Evolutionary conservation across 1,139 yeast species (phyloP).

Genomic region (Geotrichum candidum): DNA sequence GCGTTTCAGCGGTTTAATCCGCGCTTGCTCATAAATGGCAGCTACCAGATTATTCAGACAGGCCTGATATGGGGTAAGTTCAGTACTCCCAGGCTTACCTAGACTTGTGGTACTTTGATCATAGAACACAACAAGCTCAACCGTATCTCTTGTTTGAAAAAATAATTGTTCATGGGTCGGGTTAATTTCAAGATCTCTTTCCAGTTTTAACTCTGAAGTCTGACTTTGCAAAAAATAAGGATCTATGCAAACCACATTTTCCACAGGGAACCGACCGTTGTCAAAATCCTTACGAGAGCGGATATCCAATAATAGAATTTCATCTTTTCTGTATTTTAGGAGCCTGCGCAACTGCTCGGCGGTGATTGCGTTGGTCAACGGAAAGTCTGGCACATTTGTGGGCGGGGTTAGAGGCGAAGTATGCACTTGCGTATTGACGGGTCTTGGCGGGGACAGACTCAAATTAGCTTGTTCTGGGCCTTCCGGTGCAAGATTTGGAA

Average conservation of each 20-base stretch:
- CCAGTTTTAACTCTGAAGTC: constrained; percentile 54
- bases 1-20: constrained; percentile 44
- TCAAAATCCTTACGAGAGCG: constrained; percentile 55
- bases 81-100: constrained; percentile 17
- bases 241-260: constrained; percentile 61
- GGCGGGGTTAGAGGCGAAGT: not conserved
- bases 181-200: constrained; percentile 49
- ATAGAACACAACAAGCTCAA: constrained; percentile 58
- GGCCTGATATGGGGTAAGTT: constrained; percentile 21
- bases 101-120: constrained; percentile 35
- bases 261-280: constrained; percentile 51
- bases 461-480: not conserved
- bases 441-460: not conserved
- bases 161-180: constrained; percentile 48
- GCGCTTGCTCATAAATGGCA: constrained; percentile 36
- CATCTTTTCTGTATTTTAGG: constrained; percentile 25
- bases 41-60: constrained; percentile 22
- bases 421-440: not conserved
- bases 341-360: constrained; percentile 29
- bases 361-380: constrained; percentile 31
- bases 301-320: constrained; percentile 55
- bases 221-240: constrained; percentile 50
- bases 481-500: not conserved
- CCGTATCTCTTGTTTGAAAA: constrained; percentile 50
- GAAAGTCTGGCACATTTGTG: constrained; percentile 20